phyloP scores from a whole-genome alignment of 164 flowering plant species.

The Nelumbo lutea region DNA sequence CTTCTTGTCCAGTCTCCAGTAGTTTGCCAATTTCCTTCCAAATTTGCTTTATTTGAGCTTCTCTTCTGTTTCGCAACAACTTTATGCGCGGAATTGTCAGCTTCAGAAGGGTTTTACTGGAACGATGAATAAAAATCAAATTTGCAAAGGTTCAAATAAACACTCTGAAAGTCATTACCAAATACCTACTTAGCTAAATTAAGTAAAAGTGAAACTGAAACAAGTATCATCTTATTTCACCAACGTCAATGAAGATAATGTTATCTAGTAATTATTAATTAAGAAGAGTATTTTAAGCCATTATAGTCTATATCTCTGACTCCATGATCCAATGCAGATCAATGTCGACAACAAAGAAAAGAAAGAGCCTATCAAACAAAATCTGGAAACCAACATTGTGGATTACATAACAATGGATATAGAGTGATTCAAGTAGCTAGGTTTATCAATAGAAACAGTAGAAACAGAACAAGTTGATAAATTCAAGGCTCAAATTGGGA shows the following conservation, averaged over 20 bases:
- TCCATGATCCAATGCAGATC: too few relatives aligned
- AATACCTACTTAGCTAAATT: background rate
- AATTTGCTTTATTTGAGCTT: slow-evolving; percentile 87
- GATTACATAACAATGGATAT: too few relatives aligned
- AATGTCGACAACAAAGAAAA: too few relatives aligned
- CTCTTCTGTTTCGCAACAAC: slow-evolving; percentile 80
- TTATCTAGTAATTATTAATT: too few relatives aligned
- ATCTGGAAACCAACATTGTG: too few relatives aligned
- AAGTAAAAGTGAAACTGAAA: background rate
- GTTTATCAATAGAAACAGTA: background rate
- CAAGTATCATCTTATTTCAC: background rate
- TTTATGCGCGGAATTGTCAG: slow-evolving; percentile 85
- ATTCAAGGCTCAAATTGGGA: background rate
- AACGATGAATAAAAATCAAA: background rate
- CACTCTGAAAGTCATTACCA: background rate
- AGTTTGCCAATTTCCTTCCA: slow-evolving; percentile 87
- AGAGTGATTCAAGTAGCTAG: too few relatives aligned
- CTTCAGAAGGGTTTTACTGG: slow-evolving; percentile 87
- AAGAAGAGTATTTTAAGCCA: too few relatives aligned
- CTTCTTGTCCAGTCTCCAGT: slow-evolving; percentile 92
- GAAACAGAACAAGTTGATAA: background rate
- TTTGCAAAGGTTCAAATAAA: background rate
- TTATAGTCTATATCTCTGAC: too few relatives aligned
- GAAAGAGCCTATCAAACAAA: too few relatives aligned
- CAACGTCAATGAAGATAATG: too few relatives aligned